Evolutionary conservation across 2,329 filamentous ascomycete genomes (phyloP).

Genomic region (Phialocephala sp.): DNA sequence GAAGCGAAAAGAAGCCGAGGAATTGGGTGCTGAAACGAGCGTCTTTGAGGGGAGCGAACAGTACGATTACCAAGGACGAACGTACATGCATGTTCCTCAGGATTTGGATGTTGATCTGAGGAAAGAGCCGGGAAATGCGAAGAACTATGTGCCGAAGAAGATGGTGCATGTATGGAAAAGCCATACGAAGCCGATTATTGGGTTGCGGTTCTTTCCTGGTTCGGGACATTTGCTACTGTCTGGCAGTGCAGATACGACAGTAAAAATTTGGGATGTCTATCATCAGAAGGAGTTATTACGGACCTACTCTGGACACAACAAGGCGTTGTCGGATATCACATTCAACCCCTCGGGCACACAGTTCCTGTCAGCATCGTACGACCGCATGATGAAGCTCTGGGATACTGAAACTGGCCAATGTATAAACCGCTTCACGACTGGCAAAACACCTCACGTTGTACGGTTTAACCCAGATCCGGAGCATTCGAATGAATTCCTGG

Average conservation of each 20-base stretch:
- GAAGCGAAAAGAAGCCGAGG: conserved; percentile 62
- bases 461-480: conserved; percentile 86
- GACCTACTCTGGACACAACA: conserved; percentile 89
- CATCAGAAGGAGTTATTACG: conserved; percentile 87
- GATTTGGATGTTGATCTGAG: conserved; percentile 85
- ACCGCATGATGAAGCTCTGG: conserved; percentile 97
- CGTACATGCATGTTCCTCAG: conserved; percentile 97
- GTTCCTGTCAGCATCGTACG: conserved; percentile 91
- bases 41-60: conserved; percentile 84
- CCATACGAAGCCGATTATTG: conserved; percentile 84
- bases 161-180: conserved; percentile 88
- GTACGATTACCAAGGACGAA: conserved; percentile 92
- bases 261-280: conserved; percentile 95
- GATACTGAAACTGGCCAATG: conserved; percentile 95
- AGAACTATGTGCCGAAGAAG: conserved; percentile 96
- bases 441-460: conserved; percentile 93
- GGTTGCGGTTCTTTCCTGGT: conserved; percentile 85
- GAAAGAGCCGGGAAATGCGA: conserved; percentile 78
- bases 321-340: conserved; percentile 86
- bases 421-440: conserved; percentile 85
- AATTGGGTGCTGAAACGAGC: conserved; percentile 75
- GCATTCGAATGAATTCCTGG: conserved; percentile 86
- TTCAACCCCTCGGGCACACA: conserved; percentile 84
- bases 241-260: conserved; percentile 85
- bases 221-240: conserved; percentile 90